Base-by-base conservation (phyloP, 306 rosid genomes). In the Prinsepia uniflora region DNA sequence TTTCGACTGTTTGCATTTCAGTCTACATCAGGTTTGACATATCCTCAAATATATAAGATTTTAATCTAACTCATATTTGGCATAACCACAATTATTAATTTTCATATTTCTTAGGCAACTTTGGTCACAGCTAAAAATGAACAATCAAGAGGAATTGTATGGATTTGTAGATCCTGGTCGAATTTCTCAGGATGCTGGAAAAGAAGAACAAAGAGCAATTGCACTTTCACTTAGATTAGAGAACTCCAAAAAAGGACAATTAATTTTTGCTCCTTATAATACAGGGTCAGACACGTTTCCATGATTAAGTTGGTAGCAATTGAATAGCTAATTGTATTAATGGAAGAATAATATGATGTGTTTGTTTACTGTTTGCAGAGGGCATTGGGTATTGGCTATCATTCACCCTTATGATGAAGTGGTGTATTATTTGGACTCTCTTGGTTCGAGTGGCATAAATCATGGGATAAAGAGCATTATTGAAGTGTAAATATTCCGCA, bases 201-300 rank as follows among this genome's bases (percentile, higher is more conserved):
- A 9, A 4, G 10, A 7, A 2, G 68, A 24, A 24, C 30, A 24
- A 24, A 24, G 30, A 24, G 30, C 30, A 24, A 24, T 24, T 24
- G 30, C 30, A 24, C 30, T 24, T 24, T 24, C 30, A 24, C 30
- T 24, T 24, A 24, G 30, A 24, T 24, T 24, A 24, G 42, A 5
- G 34, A n/a, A 41, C n/a, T 49, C 8, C 8, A 4, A 10, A 42
- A 9, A 17, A 64, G 9, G 19, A 20, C 68, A 63, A 18, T n/a
- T 41, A 41, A 4, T 64, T 7, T 18, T 64, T 64, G 52, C 68
- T 18, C 68, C 68, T n/a, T 64, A 17, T 1, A 64, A 61, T 39
- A 61, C 3, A 34, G 46, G 66, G 46, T 61, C 6, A 60, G 30
- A 24, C 30, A 24, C 30, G 30, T 24, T 24, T 24, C 30, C 30